Evolutionary conservation across 1,139 yeast genomes (phyloP).

Genomic region (Arxiozyma slooffiae): DNA sequence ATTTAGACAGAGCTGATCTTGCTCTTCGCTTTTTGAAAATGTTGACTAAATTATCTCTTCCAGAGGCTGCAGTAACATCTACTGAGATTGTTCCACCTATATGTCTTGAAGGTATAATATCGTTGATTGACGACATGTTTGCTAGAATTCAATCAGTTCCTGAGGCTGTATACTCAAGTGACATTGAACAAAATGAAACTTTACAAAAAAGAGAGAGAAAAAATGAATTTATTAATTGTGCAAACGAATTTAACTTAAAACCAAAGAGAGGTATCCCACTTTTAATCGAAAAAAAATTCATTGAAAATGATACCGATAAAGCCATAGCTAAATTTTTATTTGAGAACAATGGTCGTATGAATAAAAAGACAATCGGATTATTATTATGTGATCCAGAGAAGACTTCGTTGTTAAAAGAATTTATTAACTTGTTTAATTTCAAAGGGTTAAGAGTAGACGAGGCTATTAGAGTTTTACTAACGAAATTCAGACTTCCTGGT

Average conservation of each 20-base stretch:
- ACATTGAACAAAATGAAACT: conserved; percentile 11
- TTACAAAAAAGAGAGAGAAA: conserved; percentile 45
- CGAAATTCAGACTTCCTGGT: conserved; percentile 87
- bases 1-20: conserved; percentile 75
- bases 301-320: conserved; percentile 44
- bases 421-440: conserved; percentile 68
- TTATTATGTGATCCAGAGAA: conserved; percentile 70
- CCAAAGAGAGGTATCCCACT: conserved; percentile 67
- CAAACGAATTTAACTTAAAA: conserved; percentile 63
- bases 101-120: conserved; percentile 77
- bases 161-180: conserved; percentile 13
- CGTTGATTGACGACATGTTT: conserved; percentile 58
- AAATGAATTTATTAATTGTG: conserved; percentile 64
- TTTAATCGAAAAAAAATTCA: conserved; percentile 54
- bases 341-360: conserved; percentile 68
- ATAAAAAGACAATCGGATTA: conserved; percentile 83
- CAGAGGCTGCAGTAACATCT: conserved; percentile 66
- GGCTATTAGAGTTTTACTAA: conserved; percentile 72
- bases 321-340: conserved; percentile 71
- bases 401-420: conserved; percentile 48
- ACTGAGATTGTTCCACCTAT: conserved; percentile 89
- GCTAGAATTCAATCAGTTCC: conserved; percentile 40
- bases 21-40: conserved; percentile 60
- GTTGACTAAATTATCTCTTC: conserved; percentile 65
- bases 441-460: conserved; percentile 78